phyloP scores from a whole-genome alignment of 202 grass and related monocot genomes.

The Panicum hallii region DNA sequence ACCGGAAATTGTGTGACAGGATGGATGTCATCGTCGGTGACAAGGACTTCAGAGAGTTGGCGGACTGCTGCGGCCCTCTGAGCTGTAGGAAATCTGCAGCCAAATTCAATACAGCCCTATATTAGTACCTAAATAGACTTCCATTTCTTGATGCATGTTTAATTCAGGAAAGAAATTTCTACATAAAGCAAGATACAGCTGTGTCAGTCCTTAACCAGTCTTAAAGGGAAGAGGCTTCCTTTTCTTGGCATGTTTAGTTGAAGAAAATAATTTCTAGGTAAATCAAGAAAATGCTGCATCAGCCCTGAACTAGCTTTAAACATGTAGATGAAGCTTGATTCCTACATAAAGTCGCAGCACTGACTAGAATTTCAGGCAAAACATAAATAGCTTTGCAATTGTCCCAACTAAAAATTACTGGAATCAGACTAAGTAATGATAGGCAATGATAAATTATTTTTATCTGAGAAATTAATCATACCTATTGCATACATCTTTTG shows the following conservation, averaged over 20 bases:
- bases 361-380: constrained; percentile 9
- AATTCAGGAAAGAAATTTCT: constrained; percentile 12
- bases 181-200: constrained; percentile 36
- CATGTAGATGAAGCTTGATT: constrained; percentile 24
- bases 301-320: constrained; percentile 40
- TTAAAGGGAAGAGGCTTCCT: constrained; percentile 15
- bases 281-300: constrained; percentile 33
- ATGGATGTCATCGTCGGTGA: constrained; percentile 72
- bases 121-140: background rate
- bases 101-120: background rate
- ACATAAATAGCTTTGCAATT: background rate
- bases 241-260: constrained; percentile 23
- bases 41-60: constrained; percentile 59
- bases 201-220: background rate
- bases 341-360: constrained; percentile 37
- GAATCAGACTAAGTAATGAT: background rate
- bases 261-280: constrained; percentile 20
- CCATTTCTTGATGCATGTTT: constrained; percentile 5
- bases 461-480: constrained; percentile 47
- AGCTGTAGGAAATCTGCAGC: constrained; percentile 88
- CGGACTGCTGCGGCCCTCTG: constrained; percentile 65
- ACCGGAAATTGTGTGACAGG: constrained; percentile 67
- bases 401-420: background rate
- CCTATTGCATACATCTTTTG: constrained; percentile 99
- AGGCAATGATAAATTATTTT: background rate